Conservation (phyloP, 1,139 yeast species). For the Kodamaea suecica region DNA sequence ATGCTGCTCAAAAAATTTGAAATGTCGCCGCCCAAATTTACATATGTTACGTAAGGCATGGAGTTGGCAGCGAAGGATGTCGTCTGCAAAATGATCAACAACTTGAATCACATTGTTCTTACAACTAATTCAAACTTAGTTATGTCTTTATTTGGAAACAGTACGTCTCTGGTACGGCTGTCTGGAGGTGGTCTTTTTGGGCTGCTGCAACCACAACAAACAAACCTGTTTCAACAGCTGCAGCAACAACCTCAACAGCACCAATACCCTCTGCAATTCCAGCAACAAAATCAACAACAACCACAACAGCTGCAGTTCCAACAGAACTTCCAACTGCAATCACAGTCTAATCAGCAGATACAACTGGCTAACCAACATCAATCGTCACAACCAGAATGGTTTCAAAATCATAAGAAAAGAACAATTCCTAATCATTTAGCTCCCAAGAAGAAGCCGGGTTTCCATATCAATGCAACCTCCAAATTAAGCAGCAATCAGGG, state of each 20-base stretch:
- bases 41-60: no score
- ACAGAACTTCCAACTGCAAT: background rate
- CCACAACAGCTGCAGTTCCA: constrained; percentile 1
- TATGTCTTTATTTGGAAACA: constrained; percentile 2
- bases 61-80: no score
- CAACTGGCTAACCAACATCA: constrained; percentile 4
- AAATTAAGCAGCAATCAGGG: constrained; percentile 6
- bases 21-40: no score
- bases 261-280: no score
- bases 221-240: constrained; percentile 1
- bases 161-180: constrained; percentile 1
- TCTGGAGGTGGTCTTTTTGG: constrained; percentile 4
- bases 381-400: constrained; percentile 42
- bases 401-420: constrained; percentile 53
- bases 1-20: background rate
- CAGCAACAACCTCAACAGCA: constrained; percentile 4
- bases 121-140: no score
- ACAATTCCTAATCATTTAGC: constrained; percentile 56
- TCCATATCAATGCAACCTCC: constrained; percentile 27
- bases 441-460: constrained; percentile 43
- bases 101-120: no score
- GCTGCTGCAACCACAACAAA: background rate
- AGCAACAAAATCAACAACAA: constrained; percentile 4
- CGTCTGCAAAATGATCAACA: no score
- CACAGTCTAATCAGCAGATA: background rate